Evolutionary conservation across 169 alveolate species (phyloP), one percentile per base, ranked within the genome.

Genomic region (Plasmodium gallinaceum): DNA sequence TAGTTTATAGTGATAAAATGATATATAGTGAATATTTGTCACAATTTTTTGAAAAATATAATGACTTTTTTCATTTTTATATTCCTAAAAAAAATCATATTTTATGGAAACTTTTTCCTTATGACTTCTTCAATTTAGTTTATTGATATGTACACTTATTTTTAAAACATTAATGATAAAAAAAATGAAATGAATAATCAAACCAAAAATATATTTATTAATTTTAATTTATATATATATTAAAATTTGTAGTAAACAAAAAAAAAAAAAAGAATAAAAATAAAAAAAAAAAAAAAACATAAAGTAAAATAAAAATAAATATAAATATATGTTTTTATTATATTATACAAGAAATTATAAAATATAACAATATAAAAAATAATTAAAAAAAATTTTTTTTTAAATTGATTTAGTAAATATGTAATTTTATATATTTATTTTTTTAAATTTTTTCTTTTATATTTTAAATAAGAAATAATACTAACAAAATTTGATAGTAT

Each of bases 51-150:
- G 92, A 86, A 51, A 73, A 70, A 64, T 86, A 71, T 52, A 86
- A 86, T 32, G 18, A 62, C 32, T 86, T 61, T 72, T 86, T 86
- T 72, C 92, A 86, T 86, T 86, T 86, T 22, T 86, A 86, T 52
- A 86, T 86, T 46, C 92, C 92, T 8, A 86, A 86, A 86, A 86
- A 86, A 74, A 74, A 86, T 43, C 92, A 86, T 22, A 86, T 86
- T 18, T 22, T 86, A 32, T 88, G 93, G 90, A 88, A 78, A 64
- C 70, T 88, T 9, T 88, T 88, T 52, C 90, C 90, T 32, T 88
- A 88, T 46, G 90, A 78, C 43, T 88, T 88, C 52, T 89, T 65
- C 45, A 75, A 66, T 72, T 80, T 76, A 18, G 48, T 89, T 83
- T 92, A 88, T 91, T 72, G 66, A 75, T 7, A 10, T 72, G 24